Evolutionary conservation across 1,139 yeast genomes (phyloP).

Genomic region (Yamadazyma membranifaciens): DNA sequence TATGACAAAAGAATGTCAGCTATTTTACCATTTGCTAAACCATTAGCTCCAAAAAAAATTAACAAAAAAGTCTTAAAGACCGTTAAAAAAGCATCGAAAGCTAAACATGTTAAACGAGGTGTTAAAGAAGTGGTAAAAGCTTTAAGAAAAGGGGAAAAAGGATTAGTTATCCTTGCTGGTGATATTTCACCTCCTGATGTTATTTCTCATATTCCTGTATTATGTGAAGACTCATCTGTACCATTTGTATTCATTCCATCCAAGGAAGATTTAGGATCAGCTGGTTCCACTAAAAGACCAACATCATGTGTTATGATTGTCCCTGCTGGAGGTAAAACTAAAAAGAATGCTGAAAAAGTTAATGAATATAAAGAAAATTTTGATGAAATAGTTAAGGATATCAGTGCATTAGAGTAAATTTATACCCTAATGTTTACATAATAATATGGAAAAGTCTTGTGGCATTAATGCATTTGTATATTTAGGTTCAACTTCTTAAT

Average conservation of each 20-base stretch:
- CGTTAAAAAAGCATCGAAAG: conserved; percentile 95
- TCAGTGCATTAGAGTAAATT: conserved; percentile 38
- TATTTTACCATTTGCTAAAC: conserved; percentile 86
- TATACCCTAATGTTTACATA: background rate
- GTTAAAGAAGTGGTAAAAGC: conserved; percentile 99
- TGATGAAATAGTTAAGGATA: conserved; percentile 94
- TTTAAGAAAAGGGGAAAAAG: conserved; percentile 96
- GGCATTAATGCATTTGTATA: conserved; percentile 6
- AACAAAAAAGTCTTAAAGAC: conserved; percentile 95
- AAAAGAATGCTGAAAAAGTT: conserved; percentile 73
- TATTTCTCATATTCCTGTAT: conserved; percentile 93
- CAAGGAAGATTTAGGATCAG: conserved; percentile 96
- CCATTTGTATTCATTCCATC: conserved; percentile 94
- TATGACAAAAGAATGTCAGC: conserved; percentile 92
- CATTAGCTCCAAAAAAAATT: conserved; percentile 92
- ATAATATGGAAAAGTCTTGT: background rate
- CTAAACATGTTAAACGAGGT: conserved; percentile 97
- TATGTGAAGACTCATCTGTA: conserved; percentile 90
- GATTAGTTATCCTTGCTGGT: conserved; percentile 93
- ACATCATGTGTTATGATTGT: conserved; percentile 97
- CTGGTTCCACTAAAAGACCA: conserved; percentile 99
- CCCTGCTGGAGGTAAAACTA: conserved; percentile 91
- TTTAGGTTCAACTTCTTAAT: conserved; percentile 4
- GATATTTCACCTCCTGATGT: conserved; percentile 98
- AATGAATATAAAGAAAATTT: conserved; percentile 90